Base-by-base conservation (phyloP, 352 stramenopile genomes). In the Discostella stelligera region DNA sequence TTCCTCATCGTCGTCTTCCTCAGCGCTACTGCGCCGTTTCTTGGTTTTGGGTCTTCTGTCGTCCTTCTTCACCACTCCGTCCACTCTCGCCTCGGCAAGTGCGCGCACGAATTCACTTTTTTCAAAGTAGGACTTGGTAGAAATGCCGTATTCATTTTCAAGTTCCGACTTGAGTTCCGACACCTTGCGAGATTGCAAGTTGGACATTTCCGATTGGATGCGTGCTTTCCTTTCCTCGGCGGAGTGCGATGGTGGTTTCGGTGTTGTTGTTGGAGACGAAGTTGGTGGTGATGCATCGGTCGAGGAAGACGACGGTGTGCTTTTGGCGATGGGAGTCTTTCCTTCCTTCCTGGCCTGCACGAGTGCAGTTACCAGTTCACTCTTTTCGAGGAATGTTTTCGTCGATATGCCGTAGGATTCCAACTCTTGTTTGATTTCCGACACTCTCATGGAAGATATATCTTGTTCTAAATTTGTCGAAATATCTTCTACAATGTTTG, bases 111-210 rank as follows among this genome's bases (percentile, higher is more conserved):
- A 66, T 71, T 93, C 85, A 18, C 52, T 83, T 63, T 93, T 93
- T 60, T 90, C 85, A 8, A 91, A 68, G 59, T 89, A 89, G 5
- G 32, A 48, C 16, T 67, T 79, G n/a, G 80, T 87, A 14, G 77
- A 86, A 32, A 91, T 89, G 3, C 87, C 87, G 70, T 90, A 90
- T 10, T 32, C n/a, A 30, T 78, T 84, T 73, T 89, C 83, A 14
- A 93, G 53, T 74, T 93, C 87, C 49, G 82, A 74, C 62, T 85
- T 87, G 14, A 93, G 79, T 75, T 87, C 83, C 11, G 75, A 65
- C 8, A 79, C 68, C 74, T 65, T 75, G 83, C 90, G 90, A 13
- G 60, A 62, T 52, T 77, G 21, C 32, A 79, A 53, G 8, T 76
- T 64, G 0, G n/a, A n/a, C 53, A 50, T 60, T 46, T 60, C 23